phyloP scores from a whole-genome alignment of 2,329 filamentous ascomycete genomes.

The Hortaea werneckii region DNA sequence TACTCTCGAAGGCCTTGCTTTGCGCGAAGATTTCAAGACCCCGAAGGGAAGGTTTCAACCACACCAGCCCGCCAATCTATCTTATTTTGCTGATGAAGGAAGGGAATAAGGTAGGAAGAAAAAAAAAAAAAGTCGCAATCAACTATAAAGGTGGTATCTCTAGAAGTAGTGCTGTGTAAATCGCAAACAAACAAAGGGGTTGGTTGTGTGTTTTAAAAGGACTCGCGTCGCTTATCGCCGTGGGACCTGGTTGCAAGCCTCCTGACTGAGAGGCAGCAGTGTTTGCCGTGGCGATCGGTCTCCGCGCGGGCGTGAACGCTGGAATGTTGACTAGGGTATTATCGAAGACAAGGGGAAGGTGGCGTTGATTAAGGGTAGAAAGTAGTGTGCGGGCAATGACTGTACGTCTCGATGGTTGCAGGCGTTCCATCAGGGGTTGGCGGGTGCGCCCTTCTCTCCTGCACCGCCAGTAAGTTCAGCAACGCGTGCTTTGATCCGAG shows the following conservation, averaged over 20 bases:
- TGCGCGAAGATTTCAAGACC: not conserved
- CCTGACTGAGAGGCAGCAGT: too few species aligned
- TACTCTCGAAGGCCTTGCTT: not conserved
- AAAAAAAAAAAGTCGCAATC: not conserved
- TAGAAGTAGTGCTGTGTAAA: not conserved
- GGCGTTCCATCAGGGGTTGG: not conserved
- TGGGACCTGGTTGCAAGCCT: not conserved
- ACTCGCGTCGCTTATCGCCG: not conserved
- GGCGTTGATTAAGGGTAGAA: not conserved
- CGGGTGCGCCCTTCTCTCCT: not conserved
- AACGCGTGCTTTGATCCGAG: constrained; percentile 93
- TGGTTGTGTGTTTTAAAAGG: not conserved
- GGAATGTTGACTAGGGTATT: not conserved
- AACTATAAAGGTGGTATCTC: not conserved
- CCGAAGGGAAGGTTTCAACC: not conserved
- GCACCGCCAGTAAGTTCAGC: constrained; percentile 63
- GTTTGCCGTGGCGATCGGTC: not conserved
- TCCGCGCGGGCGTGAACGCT: not conserved
- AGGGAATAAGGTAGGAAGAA: not conserved
- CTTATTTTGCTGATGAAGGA: not conserved
- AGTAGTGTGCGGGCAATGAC: too few species aligned
- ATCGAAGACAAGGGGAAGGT: not conserved
- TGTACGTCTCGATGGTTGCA: not conserved
- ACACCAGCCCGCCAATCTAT: not conserved
- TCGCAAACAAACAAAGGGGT: not conserved